Evolutionary conservation across 495 filamentous ascomycete genomes (phyloP), one percentile per base, ranked within the genome.

Genomic region (Rhizodiscina lignyota): DNA sequence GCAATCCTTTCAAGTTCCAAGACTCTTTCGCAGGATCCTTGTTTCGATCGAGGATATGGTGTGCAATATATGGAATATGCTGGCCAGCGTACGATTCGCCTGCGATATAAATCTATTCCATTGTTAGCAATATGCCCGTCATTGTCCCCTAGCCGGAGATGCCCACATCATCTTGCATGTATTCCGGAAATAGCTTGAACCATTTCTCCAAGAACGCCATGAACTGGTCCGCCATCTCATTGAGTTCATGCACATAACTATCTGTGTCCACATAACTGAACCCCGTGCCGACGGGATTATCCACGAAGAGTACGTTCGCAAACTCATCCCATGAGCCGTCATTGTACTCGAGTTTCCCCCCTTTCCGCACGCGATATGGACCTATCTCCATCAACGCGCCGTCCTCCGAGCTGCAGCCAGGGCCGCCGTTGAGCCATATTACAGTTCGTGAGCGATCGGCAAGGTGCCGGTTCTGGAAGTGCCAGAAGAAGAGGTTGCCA

Each of bases 401-500:
- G 49, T 97, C 89, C 72, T 92, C 85, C 11, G 84, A 93, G 54
- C 84, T 93, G 54, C 89, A 97, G 8, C 89, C 89, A 0, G 89
- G 89, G 0, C 89, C 89, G 22, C 89, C 89, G 53, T 97, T 97
- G 28, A 97, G 60, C 89, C 89, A 97, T 49, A 97, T 78, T 3
- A 97, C 81, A 0, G 89, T 94, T 19, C 87, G 74, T 52, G 91
- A 83, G 41, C 70, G 72, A 52, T 94, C 83, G 23, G 84, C 89
- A 39, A 96, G 93, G 49, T 96, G 87, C 34, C 79, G 72, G 51
- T 94, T 96, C 50, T 93, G 75, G 50, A 75, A 94, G 50, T 92
- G 83, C 89, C 89, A 97, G 61, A 96, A 97, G 66, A 94, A 97
- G 2, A 97, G 61, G 55, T 96, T 86, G 36, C 86, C 87, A 55